These are phyloP conservation scores for Fermentozyma sake DNA, from an alignment of 1,139 yeast genomes.

Conservation along the genomic window DNA sequence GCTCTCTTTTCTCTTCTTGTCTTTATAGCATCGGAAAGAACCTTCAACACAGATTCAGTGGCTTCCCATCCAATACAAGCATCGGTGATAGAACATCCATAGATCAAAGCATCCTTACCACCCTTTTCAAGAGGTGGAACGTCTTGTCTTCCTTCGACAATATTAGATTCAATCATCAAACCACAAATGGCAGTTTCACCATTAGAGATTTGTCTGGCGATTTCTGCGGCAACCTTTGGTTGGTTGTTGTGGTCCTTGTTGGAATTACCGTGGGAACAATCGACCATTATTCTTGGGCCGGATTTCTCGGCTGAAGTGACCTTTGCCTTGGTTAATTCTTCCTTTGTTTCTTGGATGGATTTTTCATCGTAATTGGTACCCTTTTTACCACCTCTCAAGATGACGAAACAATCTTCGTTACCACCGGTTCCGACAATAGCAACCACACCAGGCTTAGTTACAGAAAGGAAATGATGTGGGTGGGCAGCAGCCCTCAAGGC, in stretches of 20 bases:
- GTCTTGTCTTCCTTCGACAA: constrained; percentile 89
- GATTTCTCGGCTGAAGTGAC: constrained; percentile 19
- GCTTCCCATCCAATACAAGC: constrained; percentile 92
- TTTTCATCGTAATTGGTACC: constrained; percentile 86
- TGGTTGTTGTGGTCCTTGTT: constrained; percentile 87
- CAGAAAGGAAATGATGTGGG: constrained; percentile 91
- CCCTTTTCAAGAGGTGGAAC: constrained; percentile 66
- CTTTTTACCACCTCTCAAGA: constrained; percentile 90
- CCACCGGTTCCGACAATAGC: constrained; percentile 96
- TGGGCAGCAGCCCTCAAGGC: constrained; percentile 90
- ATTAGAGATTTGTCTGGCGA: constrained; percentile 71
- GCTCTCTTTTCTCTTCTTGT: constrained; percentile 53
- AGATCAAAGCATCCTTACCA: constrained; percentile 68
- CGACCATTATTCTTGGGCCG: constrained; percentile 84
- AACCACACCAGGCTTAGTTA: constrained; percentile 86
- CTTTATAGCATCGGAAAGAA: constrained; percentile 75
- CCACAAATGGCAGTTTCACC: constrained; percentile 85
- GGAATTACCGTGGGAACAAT: constrained; percentile 96
- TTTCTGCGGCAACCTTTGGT: constrained; percentile 80
- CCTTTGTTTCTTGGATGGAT: constrained; percentile 66
- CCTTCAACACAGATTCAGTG: constrained; percentile 67
- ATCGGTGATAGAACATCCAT: constrained; percentile 94
- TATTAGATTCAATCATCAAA: constrained; percentile 92
- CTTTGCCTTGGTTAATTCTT: constrained; percentile 49
- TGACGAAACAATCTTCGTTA: constrained; percentile 84